These are phyloP conservation scores for Anethum foeniculum DNA, from an alignment of 140 eudicot species.

Conservation along the genomic window DNA sequence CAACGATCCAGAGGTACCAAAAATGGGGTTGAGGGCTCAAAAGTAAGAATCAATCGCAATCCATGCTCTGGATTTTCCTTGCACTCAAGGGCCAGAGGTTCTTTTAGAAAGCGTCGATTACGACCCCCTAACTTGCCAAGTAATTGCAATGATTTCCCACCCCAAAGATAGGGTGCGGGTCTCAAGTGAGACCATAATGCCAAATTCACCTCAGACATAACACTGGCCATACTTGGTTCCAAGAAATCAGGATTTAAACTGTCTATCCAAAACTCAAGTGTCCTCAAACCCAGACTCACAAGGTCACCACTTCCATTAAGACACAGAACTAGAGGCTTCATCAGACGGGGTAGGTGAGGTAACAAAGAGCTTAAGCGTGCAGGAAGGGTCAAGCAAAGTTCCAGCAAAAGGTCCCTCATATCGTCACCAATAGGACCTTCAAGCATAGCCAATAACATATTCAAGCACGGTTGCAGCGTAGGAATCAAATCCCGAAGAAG, in stretches of 20 bases:
- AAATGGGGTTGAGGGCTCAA: constrained; percentile 97
- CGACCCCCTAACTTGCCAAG: constrained; percentile 98
- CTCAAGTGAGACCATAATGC: constrained; percentile 97
- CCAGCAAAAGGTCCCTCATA: constrained; percentile 79
- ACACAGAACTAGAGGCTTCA: constrained; percentile 96
- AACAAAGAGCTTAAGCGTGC: constrained; percentile 87
- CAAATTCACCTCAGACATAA: constrained; percentile 94
- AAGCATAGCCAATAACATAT: constrained; percentile 92
- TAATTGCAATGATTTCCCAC: constrained; percentile 82
- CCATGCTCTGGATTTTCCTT: constrained; percentile 99
- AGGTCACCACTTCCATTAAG: constrained; percentile 88
- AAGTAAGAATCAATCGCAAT: constrained; percentile 87
- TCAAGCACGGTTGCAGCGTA: constrained; percentile 73
- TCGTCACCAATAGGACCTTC: constrained; percentile 99
- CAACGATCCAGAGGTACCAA: constrained; percentile 96
- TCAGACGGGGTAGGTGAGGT: constrained; percentile 91
- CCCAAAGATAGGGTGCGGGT: constrained; percentile 98
- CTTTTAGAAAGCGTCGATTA: constrained; percentile 88
- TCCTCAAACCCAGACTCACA: constrained; percentile 82
- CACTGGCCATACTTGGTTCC: constrained; percentile 99
- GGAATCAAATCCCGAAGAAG: constrained; percentile 76
- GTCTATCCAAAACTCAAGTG: constrained; percentile 98
- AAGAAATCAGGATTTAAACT: constrained; percentile 96
- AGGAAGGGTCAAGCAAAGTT: constrained; percentile 90
- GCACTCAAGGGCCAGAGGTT: constrained; percentile 96